phyloP scores from a whole-genome alignment of 257 asterid genomes.

The Solanum medicagineum region DNA sequence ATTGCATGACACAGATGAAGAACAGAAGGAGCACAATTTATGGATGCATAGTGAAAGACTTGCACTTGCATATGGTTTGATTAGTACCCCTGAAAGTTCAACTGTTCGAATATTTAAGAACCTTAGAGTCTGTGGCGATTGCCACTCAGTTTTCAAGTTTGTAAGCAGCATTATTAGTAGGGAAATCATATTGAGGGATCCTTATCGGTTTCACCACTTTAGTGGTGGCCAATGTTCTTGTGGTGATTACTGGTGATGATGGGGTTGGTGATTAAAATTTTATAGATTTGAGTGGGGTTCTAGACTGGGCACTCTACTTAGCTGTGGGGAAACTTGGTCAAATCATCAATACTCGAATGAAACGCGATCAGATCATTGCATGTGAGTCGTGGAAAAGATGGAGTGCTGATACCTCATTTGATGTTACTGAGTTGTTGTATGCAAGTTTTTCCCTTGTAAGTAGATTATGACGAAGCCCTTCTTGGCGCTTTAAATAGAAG shows the following conservation, averaged over 20 bases:
- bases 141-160: constrained; percentile 68
- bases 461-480: background rate
- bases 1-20: constrained; percentile 80
- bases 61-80: constrained; percentile 68
- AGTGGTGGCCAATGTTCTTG: constrained; percentile 69
- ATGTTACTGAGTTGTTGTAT: background rate
- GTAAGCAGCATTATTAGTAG: constrained; percentile 42
- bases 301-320: background rate
- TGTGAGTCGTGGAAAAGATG: background rate
- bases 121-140: constrained; percentile 83
- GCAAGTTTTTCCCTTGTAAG: background rate
- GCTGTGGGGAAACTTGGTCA: background rate
- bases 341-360: background rate
- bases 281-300: background rate
- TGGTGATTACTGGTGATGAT: constrained; percentile 64
- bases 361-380: background rate
- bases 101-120: constrained; percentile 67
- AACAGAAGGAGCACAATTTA: constrained; percentile 63
- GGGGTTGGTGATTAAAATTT: background rate
- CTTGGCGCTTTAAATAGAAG: background rate
- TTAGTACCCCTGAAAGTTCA: constrained; percentile 38
- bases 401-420: background rate
- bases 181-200: constrained; percentile 65
- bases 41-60: constrained; percentile 89
- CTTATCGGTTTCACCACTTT: constrained; percentile 80